Percentiles rank a stretch among this genome's conserved stretches.
Conservation (phyloP, 805 yeast species). For the Huiozyma naganishii region DNA sequence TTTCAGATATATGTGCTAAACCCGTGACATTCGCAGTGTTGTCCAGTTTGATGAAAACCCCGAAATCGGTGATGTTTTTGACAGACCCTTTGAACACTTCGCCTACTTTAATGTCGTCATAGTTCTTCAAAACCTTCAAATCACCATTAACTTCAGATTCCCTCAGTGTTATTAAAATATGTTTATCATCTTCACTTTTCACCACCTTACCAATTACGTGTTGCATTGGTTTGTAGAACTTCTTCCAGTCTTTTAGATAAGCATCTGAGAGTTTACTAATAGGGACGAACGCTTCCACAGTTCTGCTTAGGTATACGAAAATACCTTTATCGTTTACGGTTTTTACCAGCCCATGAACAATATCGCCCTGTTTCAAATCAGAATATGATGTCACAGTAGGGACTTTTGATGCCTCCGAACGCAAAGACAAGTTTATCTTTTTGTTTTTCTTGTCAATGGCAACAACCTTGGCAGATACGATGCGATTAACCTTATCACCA, state of each 20-base stretch:
- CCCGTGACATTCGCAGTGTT: conserved; percentile 71
- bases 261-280: conserved; percentile 74
- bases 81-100: conserved; percentile 70
- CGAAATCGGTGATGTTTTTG: conserved; percentile 70
- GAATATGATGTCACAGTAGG: conserved; percentile 36
- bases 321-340: conserved; percentile 66
- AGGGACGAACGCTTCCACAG: conserved; percentile 67
- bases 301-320: conserved; percentile 64
- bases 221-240: conserved; percentile 58
- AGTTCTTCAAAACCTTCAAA: conserved; percentile 42
- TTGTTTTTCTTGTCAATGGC: conserved; percentile 30
- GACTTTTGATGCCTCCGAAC: conserved; percentile 41
- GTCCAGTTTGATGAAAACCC: conserved; percentile 78
- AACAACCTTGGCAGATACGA: conserved; percentile 46
- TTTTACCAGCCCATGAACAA: conserved; percentile 74
- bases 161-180: conserved; percentile 68
- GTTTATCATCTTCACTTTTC: conserved; percentile 48
- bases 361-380: conserved; percentile 57
- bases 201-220: conserved; percentile 64
- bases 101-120: conserved; percentile 59
- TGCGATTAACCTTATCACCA: conserved; percentile 34
- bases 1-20: conserved; percentile 75
- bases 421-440: conserved; percentile 53
- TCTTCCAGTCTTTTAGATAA: conserved; percentile 81
- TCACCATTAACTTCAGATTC: conserved; percentile 72